A percentile compares a stretch with the other conserved stretches of the same genome.
Conservation (phyloP, 352 stramenopile species). For the Globisporangium uncinulatum region DNA sequence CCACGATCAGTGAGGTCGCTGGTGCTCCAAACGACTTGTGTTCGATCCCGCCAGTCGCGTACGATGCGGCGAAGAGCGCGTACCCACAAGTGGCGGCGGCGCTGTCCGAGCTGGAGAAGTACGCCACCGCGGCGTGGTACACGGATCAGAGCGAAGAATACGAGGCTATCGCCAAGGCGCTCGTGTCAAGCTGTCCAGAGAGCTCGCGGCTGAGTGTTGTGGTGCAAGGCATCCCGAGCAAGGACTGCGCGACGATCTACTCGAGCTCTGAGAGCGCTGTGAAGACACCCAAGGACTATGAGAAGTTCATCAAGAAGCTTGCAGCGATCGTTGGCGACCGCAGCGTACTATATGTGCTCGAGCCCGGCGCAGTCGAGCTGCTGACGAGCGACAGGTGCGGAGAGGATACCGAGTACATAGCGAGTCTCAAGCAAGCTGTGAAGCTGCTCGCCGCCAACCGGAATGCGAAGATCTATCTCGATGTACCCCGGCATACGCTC, state of each 20-base stretch:
- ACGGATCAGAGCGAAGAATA: slow-evolving; percentile 33
- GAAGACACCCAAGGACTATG: slow-evolving; percentile 36
- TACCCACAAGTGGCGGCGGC: slow-evolving; percentile 11
- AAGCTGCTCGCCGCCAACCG: slow-evolving; percentile 42
- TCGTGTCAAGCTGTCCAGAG: slow-evolving; percentile 30
- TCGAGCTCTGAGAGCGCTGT: slow-evolving; percentile 32
- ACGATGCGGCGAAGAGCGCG: no score
- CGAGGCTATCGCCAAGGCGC: slow-evolving; percentile 9
- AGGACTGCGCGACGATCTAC: slow-evolving; percentile 58
- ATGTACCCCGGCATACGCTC: slow-evolving; percentile 63
- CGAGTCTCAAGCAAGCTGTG: slow-evolving; percentile 48
- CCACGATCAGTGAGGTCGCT: no score
- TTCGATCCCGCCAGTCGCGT: no score
- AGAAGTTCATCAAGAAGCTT: slow-evolving; percentile 39
- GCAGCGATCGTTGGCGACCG: slow-evolving; percentile 15
- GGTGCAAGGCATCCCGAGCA: slow-evolving; percentile 78
- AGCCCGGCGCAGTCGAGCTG: slow-evolving; percentile 59
- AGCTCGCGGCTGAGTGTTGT: slow-evolving; percentile 45
- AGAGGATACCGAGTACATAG: slow-evolving; percentile 25
- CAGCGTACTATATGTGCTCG: slow-evolving; percentile 66
- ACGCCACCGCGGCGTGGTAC: slow-evolving; percentile 45
- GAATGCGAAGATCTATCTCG: slow-evolving; percentile 70
- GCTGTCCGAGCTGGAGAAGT: slow-evolving; percentile 26
- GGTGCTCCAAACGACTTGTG: no score
- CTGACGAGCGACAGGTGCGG: slow-evolving; percentile 29